These are phyloP conservation scores for Penicillium dipodomyicola DNA, from an alignment of 495 filamentous ascomycete species.

Conservation along the genomic window DNA sequence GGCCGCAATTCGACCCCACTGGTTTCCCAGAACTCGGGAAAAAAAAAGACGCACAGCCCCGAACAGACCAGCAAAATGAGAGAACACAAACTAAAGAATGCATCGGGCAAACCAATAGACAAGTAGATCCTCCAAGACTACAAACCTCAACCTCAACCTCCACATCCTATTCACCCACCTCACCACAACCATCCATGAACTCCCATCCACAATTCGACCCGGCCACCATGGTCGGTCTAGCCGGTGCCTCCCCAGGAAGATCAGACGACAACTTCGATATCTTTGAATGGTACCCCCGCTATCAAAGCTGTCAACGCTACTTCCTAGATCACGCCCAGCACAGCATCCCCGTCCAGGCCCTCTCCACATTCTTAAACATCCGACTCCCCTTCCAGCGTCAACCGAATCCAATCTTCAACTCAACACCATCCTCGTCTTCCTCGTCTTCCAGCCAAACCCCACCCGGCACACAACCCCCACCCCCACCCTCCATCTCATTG, in stretches of 20 bases:
- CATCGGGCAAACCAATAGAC: constrained; percentile 7
- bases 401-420: constrained; percentile 38
- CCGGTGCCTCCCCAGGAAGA: constrained; percentile 35
- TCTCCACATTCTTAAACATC: constrained; percentile 92
- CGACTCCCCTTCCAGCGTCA: constrained; percentile 51
- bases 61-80: neutral
- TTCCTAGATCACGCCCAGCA: constrained; percentile 94
- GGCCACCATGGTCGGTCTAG: constrained; percentile 40
- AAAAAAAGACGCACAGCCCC: constrained; percentile 6
- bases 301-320: constrained; percentile 87
- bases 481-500: constrained; percentile 62
- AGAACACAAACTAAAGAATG: constrained; percentile 7
- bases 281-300: constrained; percentile 89
- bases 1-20: constrained; percentile 13
- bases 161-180: constrained; percentile 10
- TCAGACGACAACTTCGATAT: constrained; percentile 63
- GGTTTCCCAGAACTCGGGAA: constrained; percentile 6
- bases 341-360: constrained; percentile 74
- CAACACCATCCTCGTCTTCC: constrained; percentile 25
- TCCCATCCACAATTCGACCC: constrained; percentile 40
- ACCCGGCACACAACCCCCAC: constrained; percentile 20
- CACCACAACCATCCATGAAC: constrained; percentile 31
- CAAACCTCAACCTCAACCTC: neutral
- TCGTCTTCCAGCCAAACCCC: constrained; percentile 28
- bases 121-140: constrained; percentile 6